Base-by-base conservation (phyloP, 2,329 filamentous ascomycete species). In the Alternaria solani region DNA sequence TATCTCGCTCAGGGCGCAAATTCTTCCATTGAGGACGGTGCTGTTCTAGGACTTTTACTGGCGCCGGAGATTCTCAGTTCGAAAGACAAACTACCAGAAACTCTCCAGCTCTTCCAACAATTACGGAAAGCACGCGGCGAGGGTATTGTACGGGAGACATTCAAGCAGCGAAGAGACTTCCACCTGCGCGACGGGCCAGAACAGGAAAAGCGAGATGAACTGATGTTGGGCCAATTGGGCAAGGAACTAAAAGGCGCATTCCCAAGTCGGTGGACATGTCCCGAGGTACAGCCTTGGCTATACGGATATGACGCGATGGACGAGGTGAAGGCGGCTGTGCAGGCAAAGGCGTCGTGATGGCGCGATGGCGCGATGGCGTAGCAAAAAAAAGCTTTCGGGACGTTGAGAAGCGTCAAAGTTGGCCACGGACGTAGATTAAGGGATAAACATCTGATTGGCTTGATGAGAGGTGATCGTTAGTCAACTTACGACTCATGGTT, bases 11-110 rank as follows among this genome's bases (percentile, higher is more conserved):
- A 77, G 51, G 73, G 89, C 0, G 89, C 89, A 14, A 90, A 90
- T 69, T 88, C 85, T 0, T 85, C 86, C 0, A 80, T 92, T 1
- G 89, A 92, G 70, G 89, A 92, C 54, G 89, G 88, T 0, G 88
- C 88, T 0, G 87, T 89, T 0, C 76, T 91, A 0, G 89, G 89
- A 0, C 79, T 82, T 1, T 68, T 91, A 1, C 77, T 91, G 12
- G 62, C 68, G 0, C 65, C 57, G 5, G 51, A 62, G 30, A 36
- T 66, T 53, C 65, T 72, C 28, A 61, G 43, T 1, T 56, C 57
- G 8, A 66, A 66, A n/a, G 34, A 59, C 2, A 56, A 65, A 25
- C 64, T 79, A 4, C 78, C 82, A 0, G 67, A 75, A 16, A 78
- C 80, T 2, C 65, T 85, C n/a, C 69, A 73, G 12, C 48, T 81